Conservation (phyloP, 352 stramenopile genomes). For the Pythium coloratum region DNA sequence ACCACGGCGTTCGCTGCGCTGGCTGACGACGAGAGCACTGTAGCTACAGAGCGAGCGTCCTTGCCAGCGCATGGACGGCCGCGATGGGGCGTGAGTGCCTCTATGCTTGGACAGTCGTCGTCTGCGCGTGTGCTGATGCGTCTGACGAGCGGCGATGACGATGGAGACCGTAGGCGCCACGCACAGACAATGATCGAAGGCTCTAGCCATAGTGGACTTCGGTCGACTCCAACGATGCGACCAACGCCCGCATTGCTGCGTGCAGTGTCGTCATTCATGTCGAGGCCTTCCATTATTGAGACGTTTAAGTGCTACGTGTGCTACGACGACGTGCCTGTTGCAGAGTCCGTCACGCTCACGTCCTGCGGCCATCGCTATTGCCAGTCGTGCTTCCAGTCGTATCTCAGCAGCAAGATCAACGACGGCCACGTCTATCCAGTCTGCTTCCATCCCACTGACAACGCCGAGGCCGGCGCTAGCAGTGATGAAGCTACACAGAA, state of each 20-base stretch:
- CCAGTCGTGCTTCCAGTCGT: constrained; percentile 51
- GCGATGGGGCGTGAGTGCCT: too few relatives aligned
- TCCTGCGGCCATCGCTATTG: constrained; percentile 65
- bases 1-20: too few relatives aligned
- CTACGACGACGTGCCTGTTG: constrained; percentile 50
- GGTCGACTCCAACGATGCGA: too few relatives aligned
- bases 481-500: not conserved
- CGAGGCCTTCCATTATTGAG: constrained; percentile 21
- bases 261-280: not conserved
- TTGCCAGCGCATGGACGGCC: too few relatives aligned
- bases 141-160: not conserved
- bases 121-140: not conserved
- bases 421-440: constrained; percentile 68
- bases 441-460: constrained; percentile 45
- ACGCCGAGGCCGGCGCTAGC: too few relatives aligned
- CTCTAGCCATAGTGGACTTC: too few relatives aligned
- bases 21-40: too few relatives aligned
- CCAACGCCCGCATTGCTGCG: not conserved
- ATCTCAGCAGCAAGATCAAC: constrained; percentile 67
- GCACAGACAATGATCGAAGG: too few relatives aligned
- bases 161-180: too few relatives aligned
- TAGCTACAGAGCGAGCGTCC: too few relatives aligned
- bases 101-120: not conserved
- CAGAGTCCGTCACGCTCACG: constrained; percentile 35
- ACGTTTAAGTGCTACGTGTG: constrained; percentile 76